phyloP scores from a whole-genome alignment of 2,329 filamentous ascomycete genomes.

The Mycosphaerelloides madeirae region DNA sequence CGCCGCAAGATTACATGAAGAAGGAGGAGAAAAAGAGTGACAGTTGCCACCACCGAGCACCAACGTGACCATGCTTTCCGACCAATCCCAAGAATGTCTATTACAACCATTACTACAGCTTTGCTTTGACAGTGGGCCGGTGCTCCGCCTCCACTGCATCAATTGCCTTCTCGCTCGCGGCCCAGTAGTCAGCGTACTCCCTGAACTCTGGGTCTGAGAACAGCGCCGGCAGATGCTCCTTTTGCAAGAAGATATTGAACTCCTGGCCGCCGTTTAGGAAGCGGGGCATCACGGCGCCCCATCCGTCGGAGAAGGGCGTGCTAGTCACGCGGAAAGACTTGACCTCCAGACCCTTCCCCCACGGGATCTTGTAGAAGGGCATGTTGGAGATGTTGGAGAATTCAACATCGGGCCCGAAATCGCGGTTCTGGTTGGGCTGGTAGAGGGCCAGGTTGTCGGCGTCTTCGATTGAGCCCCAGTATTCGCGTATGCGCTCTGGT shows the following conservation, averaged over 20 bases:
- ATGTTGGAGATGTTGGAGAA: constrained; percentile 7
- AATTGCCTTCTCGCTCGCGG: constrained; percentile 1
- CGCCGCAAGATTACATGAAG: no score
- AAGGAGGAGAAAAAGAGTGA: no score
- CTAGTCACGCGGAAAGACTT: constrained; percentile 1
- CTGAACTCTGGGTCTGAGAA: constrained; percentile 11
- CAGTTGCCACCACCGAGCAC: no score
- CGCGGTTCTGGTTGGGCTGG: constrained; percentile 11
- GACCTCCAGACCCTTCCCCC: constrained; percentile 10
- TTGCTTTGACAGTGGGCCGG: constrained; percentile 2
- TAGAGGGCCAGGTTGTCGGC: constrained; percentile 6
- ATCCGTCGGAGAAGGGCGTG: constrained; percentile 11
- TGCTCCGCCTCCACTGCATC: constrained; percentile 6
- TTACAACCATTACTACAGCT: background rate
- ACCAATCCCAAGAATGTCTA: background rate
- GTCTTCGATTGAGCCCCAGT: constrained; percentile 15
- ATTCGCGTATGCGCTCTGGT: constrained; percentile 11
- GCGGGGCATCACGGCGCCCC: constrained; percentile 3
- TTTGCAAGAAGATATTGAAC: constrained; percentile 5
- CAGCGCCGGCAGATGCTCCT: constrained; percentile 6
- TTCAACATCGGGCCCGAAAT: constrained; percentile 15
- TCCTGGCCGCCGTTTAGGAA: constrained; percentile 5
- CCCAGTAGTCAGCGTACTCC: constrained; percentile 10
- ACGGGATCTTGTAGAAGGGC: constrained; percentile 9
- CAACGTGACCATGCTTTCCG: no score